phyloP scores from a whole-genome alignment of 2,329 filamentous ascomycete genomes.

The Aspergillus japonicus region DNA sequence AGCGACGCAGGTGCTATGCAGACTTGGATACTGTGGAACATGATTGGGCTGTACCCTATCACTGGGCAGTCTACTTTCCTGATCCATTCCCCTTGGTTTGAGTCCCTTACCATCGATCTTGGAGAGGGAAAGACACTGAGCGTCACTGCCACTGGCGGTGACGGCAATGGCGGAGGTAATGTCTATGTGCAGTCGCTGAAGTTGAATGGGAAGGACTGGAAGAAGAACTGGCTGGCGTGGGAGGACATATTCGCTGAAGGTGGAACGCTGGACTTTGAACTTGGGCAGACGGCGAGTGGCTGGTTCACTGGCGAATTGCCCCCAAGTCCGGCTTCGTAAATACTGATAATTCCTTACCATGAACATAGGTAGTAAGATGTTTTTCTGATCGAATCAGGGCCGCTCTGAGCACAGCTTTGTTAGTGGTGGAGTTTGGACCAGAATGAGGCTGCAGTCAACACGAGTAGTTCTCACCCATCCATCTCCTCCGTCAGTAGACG shows the following conservation, averaged over 20 bases:
- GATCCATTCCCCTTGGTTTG: slow-evolving; percentile 64
- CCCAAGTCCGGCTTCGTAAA: slow-evolving; percentile 56
- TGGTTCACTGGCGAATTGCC: slow-evolving; percentile 63
- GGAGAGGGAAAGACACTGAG: slow-evolving; percentile 54
- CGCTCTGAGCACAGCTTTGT: neutral
- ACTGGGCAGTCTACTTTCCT: slow-evolving; percentile 68
- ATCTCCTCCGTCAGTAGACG: neutral
- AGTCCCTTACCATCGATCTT: slow-evolving; percentile 58
- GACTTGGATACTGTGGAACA: slow-evolving; percentile 67
- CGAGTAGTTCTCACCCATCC: neutral
- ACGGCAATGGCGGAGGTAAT: slow-evolving; percentile 43
- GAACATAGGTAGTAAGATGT: neutral
- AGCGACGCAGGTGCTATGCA: slow-evolving; percentile 73
- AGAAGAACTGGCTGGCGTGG: slow-evolving; percentile 65
- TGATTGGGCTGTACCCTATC: slow-evolving; percentile 67
- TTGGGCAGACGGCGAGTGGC: slow-evolving; percentile 53
- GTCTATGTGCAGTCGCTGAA: slow-evolving; percentile 65
- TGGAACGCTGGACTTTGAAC: slow-evolving; percentile 62
- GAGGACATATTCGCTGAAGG: slow-evolving; percentile 64
- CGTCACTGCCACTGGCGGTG: slow-evolving; percentile 55
- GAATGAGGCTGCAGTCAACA: neutral
- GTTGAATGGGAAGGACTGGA: slow-evolving; percentile 64
- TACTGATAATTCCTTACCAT: neutral
- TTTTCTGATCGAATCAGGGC: neutral
- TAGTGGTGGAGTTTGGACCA: neutral